Conservation (phyloP, 441 rosid species). For the Aquilaria agallochum region DNA sequence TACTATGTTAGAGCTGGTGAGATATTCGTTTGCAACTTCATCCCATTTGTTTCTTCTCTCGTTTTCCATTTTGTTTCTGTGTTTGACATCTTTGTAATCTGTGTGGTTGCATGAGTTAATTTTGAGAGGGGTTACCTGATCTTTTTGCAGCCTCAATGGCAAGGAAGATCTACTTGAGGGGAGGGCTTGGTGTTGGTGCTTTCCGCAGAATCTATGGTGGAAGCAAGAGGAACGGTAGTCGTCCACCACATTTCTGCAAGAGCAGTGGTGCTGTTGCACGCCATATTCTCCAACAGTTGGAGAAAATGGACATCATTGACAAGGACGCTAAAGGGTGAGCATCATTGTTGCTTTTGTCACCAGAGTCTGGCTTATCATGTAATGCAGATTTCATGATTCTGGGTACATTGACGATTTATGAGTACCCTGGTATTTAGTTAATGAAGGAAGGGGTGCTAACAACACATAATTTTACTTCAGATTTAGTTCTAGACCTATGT, state of each 20-base stretch:
- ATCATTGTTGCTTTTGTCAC: neutral
- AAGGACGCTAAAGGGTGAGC: conserved; percentile 71
- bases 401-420: neutral
- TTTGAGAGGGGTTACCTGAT: neutral
- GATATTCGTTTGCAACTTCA: neutral
- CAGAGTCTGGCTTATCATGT: neutral
- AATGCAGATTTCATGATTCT: neutral
- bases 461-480: too few species aligned
- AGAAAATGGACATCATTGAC: conserved; percentile 63
- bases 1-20: conserved; percentile 83
- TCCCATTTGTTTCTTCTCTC: neutral
- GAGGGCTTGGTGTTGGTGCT: conserved; percentile 92
- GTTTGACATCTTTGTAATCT: neutral
- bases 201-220: conserved; percentile 89
- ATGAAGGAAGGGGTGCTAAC: too few species aligned
- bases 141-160: conserved; percentile 75
- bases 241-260: conserved; percentile 93
- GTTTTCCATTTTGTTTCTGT: neutral
- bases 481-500: too few species aligned
- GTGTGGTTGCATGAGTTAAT: neutral
- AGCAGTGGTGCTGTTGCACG: conserved; percentile 84
- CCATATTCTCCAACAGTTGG: conserved; percentile 81
- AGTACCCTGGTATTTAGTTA: neutral
- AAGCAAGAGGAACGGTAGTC: conserved; percentile 90
- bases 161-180: conserved; percentile 81